These are phyloP conservation scores for Gynochthodes officinalis DNA, from an alignment of 257 asterid genomes.

Conservation along the genomic window DNA sequence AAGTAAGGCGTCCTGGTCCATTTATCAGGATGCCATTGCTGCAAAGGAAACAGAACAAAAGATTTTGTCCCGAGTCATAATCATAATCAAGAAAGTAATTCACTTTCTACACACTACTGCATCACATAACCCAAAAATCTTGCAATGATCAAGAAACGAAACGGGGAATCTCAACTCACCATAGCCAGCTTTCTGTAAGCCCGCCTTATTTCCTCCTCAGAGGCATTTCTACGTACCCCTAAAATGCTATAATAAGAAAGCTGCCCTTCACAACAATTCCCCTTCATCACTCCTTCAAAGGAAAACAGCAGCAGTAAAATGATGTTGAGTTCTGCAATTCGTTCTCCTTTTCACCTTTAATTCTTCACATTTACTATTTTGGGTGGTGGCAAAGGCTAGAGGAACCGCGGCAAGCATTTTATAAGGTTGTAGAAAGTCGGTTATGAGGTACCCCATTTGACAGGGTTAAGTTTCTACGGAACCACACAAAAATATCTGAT, in stretches of 20 bases:
- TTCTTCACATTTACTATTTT: too few species aligned
- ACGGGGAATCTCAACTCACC: slow-evolving; percentile 36
- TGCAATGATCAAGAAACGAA: not conserved
- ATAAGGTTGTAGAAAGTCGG: not conserved
- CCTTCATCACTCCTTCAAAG: slow-evolving; percentile 11
- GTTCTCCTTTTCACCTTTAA: too few species aligned
- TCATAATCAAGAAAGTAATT: not conserved
- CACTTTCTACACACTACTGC: not conserved
- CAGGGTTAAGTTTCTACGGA: too few species aligned
- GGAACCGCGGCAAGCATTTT: too few species aligned
- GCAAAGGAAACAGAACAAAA: slow-evolving; percentile 21
- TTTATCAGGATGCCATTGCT: slow-evolving; percentile 97
- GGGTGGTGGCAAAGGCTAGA: too few species aligned
- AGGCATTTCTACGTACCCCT: slow-evolving; percentile 50
- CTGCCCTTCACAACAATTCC: slow-evolving; percentile 29
- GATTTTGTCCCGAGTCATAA: not conserved
- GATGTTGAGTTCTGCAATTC: not conserved
- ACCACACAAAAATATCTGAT: slow-evolving; percentile 10
- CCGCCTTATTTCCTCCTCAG: slow-evolving; percentile 62
- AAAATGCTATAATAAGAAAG: slow-evolving; percentile 54
- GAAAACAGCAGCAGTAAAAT: not conserved
- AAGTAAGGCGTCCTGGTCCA: slow-evolving; percentile 56
- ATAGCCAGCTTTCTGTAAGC: slow-evolving; percentile 81
- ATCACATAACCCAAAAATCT: not conserved
- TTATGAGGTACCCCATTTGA: slow-evolving; percentile 11